phyloP scores from a whole-genome alignment of 2,329 filamentous ascomycete species.

The Sclerotinia minor region DNA sequence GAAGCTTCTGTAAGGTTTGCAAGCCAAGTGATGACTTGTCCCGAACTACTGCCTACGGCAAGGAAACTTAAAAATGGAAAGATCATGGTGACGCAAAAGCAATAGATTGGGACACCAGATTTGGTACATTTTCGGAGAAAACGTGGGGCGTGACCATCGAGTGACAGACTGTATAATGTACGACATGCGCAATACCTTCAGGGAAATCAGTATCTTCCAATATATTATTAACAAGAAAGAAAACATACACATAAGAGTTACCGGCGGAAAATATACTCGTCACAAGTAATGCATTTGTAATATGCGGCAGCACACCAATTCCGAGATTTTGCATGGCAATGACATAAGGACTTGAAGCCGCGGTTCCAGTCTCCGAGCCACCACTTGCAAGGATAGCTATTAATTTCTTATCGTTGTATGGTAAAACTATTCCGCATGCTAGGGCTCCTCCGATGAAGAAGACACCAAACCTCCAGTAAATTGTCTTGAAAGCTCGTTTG shows the following conservation, averaged over 20 bases:
- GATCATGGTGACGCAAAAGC: conserved; percentile 63
- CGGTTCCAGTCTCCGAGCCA: conserved; percentile 51
- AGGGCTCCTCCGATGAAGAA: conserved; percentile 72
- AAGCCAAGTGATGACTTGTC: conserved; percentile 45
- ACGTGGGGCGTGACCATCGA: conserved; percentile 64
- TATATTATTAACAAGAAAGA: background rate
- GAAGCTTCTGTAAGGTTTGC: conserved; percentile 66
- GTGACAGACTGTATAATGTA: conserved; percentile 67
- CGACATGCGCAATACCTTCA: conserved; percentile 62
- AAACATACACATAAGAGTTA: conserved; percentile 53
- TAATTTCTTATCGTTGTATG: conserved; percentile 62
- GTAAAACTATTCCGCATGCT: conserved; percentile 64
- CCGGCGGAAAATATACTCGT: conserved; percentile 65
- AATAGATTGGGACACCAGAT: conserved; percentile 60
- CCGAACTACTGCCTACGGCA: conserved; percentile 54
- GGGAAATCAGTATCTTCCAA: background rate
- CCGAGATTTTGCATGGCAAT: conserved; percentile 65
- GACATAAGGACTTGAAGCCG: conserved; percentile 47
- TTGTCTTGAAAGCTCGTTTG: conserved; percentile 69
- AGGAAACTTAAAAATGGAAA: conserved; percentile 73
- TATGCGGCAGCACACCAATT: conserved; percentile 63
- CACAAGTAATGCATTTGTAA: conserved; percentile 64
- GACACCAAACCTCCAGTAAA: conserved; percentile 69
- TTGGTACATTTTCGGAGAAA: conserved; percentile 62
- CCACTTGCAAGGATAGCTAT: conserved; percentile 38